A percentile compares a stretch with the other conserved stretches of the same genome.
Conservation (phyloP, 495 filamentous ascomycete genomes). For the Annulohypoxylon stygium region DNA sequence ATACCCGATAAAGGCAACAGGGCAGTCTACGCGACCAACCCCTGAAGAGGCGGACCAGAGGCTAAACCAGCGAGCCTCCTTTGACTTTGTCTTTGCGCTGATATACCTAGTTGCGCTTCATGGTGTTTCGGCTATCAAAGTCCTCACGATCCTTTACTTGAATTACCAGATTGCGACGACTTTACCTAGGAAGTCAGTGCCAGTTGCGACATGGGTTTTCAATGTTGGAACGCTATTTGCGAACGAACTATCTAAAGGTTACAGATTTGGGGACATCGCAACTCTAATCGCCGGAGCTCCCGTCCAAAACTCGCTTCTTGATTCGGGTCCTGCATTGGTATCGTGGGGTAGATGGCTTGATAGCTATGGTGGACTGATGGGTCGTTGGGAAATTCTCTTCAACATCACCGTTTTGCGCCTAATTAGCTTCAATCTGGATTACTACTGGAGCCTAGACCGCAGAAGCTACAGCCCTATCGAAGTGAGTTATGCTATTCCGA, state of each 20-base stretch:
- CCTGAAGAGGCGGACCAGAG: conserved; percentile 72
- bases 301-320: conserved; percentile 46
- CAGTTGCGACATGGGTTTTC: conserved; percentile 90
- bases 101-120: conserved; percentile 84
- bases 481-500: conserved; percentile 68
- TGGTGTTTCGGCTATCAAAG: conserved; percentile 86
- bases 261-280: conserved; percentile 74
- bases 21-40: conserved; percentile 47
- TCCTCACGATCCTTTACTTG: conserved; percentile 79
- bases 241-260: conserved; percentile 87
- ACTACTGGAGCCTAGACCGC: conserved; percentile 88
- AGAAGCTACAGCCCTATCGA: conserved; percentile 78
- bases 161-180: conserved; percentile 84
- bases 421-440: conserved; percentile 97
- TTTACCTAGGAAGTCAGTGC: conserved; percentile 75
- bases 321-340: conserved; percentile 57
- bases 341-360: conserved; percentile 78
- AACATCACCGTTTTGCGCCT: conserved; percentile 94
- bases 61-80: conserved; percentile 80
- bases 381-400: conserved; percentile 95
- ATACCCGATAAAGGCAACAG: conserved; percentile 44
- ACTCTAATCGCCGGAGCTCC: conserved; percentile 60
- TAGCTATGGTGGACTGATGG: conserved; percentile 80
- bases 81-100: conserved; percentile 85
- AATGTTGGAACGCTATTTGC: conserved; percentile 88